Percentiles rank a stretch among this genome's conserved stretches.
These are phyloP conservation scores for Termitomyces sp. DNA, from an alignment of 1,284 basidiomycete species.

Conservation along the genomic window DNA sequence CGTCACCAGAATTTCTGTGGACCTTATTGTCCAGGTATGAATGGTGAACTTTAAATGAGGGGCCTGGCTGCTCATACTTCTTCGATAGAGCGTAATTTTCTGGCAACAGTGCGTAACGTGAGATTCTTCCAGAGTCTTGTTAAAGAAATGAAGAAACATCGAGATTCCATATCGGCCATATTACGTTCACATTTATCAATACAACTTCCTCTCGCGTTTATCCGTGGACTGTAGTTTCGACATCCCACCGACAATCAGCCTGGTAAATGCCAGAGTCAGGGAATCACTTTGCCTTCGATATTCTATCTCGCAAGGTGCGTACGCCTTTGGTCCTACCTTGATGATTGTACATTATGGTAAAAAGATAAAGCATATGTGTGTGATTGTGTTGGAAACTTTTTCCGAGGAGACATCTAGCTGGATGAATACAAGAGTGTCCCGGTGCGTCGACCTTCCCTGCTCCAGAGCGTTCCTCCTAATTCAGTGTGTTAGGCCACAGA, in stretches of 20 bases:
- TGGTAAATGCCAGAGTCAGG: not conserved
- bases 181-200: not conserved
- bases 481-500: too few relatives aligned
- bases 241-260: not conserved
- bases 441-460: too few relatives aligned
- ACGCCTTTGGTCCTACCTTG: not conserved
- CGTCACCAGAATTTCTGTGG: not conserved
- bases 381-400: too few relatives aligned
- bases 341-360: not conserved
- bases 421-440: too few relatives aligned
- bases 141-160: not conserved
- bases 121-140: not conserved
- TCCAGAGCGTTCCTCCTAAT: too few relatives aligned
- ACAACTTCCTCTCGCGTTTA: not conserved
- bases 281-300: not conserved
- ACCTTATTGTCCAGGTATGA: not conserved
- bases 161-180: not conserved
- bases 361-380: too few relatives aligned
- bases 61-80: not conserved
- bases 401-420: too few relatives aligned
- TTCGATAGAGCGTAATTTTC: not conserved
- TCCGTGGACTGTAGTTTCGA: not conserved
- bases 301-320: accelerated
- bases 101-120: not conserved
- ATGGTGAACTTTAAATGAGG: not conserved